Percentiles rank a stretch among this genome's conserved stretches.
These are phyloP conservation scores for Corylus americana DNA, from an alignment of 306 rosid species.

Conservation along the genomic window DNA sequence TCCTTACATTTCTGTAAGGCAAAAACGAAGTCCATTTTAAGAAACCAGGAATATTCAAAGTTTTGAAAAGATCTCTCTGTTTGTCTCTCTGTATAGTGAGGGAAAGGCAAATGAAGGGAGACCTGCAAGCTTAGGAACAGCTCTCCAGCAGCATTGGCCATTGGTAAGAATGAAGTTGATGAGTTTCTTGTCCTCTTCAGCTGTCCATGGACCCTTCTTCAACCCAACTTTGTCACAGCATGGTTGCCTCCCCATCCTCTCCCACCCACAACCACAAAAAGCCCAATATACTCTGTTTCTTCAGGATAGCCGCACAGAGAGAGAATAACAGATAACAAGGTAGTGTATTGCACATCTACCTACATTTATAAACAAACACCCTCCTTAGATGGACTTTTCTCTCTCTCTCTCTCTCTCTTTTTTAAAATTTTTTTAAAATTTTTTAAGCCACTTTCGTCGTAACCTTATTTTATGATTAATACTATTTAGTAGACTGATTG, in stretches of 20 bases:
- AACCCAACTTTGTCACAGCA: slow-evolving; percentile 98
- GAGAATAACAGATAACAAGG: slow-evolving; percentile 20
- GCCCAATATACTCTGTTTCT: neutral
- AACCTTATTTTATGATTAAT: too few species aligned
- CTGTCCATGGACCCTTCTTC: slow-evolving; percentile 94
- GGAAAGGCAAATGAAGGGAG: slow-evolving; percentile 7
- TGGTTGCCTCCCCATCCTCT: slow-evolving; percentile 88
- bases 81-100: slow-evolving; percentile 6
- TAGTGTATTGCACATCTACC: slow-evolving; percentile 41
- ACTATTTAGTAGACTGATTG: too few species aligned
- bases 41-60: slow-evolving; percentile 9
- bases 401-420: too few species aligned
- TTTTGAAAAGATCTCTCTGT: slow-evolving; percentile 6
- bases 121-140: slow-evolving; percentile 97
- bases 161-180: slow-evolving; percentile 79
- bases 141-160: slow-evolving; percentile 98
- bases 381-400: neutral
- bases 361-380: slow-evolving; percentile 40
- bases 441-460: too few species aligned
- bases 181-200: slow-evolving; percentile 91
- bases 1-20: neutral
- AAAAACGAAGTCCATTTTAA: neutral
- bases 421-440: too few species aligned
- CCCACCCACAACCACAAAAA: slow-evolving; percentile 6
- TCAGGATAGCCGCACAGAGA: neutral